These are phyloP conservation scores for Tilletia caries DNA, from an alignment of 1,284 basidiomycete genomes.

Conservation along the genomic window DNA sequence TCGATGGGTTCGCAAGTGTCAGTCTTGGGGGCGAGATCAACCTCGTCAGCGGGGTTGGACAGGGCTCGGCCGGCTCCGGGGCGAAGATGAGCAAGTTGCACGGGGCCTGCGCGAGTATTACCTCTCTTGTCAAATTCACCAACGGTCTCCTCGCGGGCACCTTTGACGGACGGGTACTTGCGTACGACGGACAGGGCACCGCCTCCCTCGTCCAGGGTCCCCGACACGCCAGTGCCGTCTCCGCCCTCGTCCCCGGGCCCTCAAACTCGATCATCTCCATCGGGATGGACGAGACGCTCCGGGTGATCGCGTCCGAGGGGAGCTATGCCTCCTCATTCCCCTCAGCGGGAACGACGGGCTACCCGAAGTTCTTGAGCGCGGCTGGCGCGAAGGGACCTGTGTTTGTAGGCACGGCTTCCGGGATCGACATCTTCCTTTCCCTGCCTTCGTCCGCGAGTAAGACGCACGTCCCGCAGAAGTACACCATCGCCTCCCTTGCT, in stretches of 20 bases:
- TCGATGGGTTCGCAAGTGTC: slow-evolving; percentile 71
- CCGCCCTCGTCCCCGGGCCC: slow-evolving; percentile 59
- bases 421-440: slow-evolving; percentile 61
- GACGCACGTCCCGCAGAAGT: slow-evolving; percentile 25
- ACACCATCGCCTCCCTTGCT: slow-evolving; percentile 54
- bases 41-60: slow-evolving; percentile 58
- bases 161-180: slow-evolving; percentile 74
- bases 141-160: slow-evolving; percentile 54
- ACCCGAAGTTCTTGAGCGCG: slow-evolving; percentile 15
- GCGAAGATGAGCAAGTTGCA: slow-evolving; percentile 25
- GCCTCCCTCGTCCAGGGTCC: slow-evolving; percentile 58
- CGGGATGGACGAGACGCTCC: slow-evolving; percentile 39
- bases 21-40: slow-evolving; percentile 80
- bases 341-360: background rate
- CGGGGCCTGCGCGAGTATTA: slow-evolving; percentile 32
- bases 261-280: slow-evolving; percentile 22
- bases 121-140: slow-evolving; percentile 25
- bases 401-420: slow-evolving; percentile 68
- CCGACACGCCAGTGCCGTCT: slow-evolving; percentile 70
- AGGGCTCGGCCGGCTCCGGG: slow-evolving; percentile 6
- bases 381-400: slow-evolving; percentile 48
- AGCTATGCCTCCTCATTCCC: slow-evolving; percentile 18
- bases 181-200: slow-evolving; percentile 58
- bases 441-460: slow-evolving; percentile 22
- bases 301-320: slow-evolving; percentile 21